phyloP scores from a whole-genome alignment of 2,329 filamentous ascomycete genomes.

The Aspergillus hiratsukae region DNA sequence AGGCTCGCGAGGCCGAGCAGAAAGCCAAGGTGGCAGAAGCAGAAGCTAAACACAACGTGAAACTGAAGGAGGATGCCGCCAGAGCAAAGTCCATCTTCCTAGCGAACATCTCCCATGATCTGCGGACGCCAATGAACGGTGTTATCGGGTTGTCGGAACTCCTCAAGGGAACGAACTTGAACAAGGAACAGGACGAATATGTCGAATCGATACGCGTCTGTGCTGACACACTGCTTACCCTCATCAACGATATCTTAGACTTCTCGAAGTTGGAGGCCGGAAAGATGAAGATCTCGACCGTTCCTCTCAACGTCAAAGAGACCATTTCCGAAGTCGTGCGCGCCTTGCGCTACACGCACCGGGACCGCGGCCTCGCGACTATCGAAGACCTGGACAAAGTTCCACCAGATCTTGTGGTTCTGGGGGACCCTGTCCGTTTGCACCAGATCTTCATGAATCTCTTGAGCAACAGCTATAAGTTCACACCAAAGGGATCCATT shows the following conservation, averaged over 20 bases:
- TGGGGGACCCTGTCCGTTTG: constrained; percentile 79
- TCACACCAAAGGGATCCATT: constrained; percentile 80
- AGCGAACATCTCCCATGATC: constrained; percentile 81
- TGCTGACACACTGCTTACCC: constrained; percentile 70
- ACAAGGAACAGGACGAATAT: constrained; percentile 57
- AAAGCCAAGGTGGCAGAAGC: constrained; percentile 63
- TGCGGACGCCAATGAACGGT: constrained; percentile 92
- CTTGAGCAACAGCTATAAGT: constrained; percentile 90
- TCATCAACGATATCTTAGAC: constrained; percentile 88
- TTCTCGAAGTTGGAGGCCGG: constrained; percentile 83
- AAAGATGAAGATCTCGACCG: constrained; percentile 83
- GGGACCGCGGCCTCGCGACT: constrained; percentile 56
- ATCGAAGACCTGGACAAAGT: constrained; percentile 61
- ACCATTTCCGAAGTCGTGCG: constrained; percentile 62
- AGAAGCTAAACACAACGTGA: constrained; percentile 61
- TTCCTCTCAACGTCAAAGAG: constrained; percentile 70
- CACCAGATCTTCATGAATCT: constrained; percentile 77
- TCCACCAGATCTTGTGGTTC: constrained; percentile 60
- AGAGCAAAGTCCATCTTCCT: constrained; percentile 89
- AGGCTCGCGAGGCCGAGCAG: constrained; percentile 58
- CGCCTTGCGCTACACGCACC: constrained; percentile 59
- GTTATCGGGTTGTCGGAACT: constrained; percentile 73
- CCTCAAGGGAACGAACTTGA: constrained; percentile 54
- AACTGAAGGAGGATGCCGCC: constrained; percentile 62
- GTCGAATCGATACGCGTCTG: constrained; percentile 63